These are phyloP conservation scores for Obba rivulosa DNA, from an alignment of 768 basidiomycete species.

Conservation along the genomic window DNA sequence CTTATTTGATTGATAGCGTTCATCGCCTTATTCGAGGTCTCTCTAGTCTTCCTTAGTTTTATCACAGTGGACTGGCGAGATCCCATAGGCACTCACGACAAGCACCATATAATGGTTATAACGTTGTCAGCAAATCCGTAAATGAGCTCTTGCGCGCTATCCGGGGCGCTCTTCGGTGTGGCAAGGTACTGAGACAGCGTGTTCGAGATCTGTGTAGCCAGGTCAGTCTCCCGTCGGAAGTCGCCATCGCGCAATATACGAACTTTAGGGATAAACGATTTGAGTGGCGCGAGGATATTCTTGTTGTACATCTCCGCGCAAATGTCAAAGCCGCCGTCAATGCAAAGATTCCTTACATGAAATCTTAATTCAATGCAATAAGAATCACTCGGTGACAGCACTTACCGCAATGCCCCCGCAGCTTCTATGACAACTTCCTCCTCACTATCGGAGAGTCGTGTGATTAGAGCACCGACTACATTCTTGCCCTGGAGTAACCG, in stretches of 20 bases:
- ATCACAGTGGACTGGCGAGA: too few species aligned
- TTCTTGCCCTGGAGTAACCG: conserved; percentile 88
- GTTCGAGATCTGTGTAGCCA: conserved; percentile 55
- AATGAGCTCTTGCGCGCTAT: conserved; percentile 69
- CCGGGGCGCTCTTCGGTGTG: conserved; percentile 54
- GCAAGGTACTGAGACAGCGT: conserved; percentile 65
- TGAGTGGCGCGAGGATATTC: conserved; percentile 76
- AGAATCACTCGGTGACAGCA: neutral
- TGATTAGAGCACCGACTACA: conserved; percentile 81
- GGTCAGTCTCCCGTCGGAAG: neutral
- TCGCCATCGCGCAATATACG: conserved; percentile 1
- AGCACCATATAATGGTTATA: conserved; percentile 89
- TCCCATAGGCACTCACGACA: conserved; percentile 95
- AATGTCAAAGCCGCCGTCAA: conserved; percentile 93
- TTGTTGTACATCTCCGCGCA: conserved; percentile 98
- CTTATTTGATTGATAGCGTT: conserved; percentile 78
- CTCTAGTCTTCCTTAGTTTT: conserved; percentile 40
- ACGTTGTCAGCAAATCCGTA: conserved; percentile 90
- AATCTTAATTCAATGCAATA: neutral
- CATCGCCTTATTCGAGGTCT: conserved; percentile 91
- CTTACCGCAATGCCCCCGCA: conserved; percentile 76
- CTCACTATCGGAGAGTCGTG: conserved; percentile 80
- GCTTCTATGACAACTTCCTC: conserved; percentile 92
- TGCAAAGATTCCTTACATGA: conserved; percentile 77
- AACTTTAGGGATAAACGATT: conserved; percentile 76